Percentiles rank a stretch among this genome's conserved stretches.
These are phyloP conservation scores for Daucus carota DNA, from an alignment of 129 eudicot genomes.

Conservation along the genomic window DNA sequence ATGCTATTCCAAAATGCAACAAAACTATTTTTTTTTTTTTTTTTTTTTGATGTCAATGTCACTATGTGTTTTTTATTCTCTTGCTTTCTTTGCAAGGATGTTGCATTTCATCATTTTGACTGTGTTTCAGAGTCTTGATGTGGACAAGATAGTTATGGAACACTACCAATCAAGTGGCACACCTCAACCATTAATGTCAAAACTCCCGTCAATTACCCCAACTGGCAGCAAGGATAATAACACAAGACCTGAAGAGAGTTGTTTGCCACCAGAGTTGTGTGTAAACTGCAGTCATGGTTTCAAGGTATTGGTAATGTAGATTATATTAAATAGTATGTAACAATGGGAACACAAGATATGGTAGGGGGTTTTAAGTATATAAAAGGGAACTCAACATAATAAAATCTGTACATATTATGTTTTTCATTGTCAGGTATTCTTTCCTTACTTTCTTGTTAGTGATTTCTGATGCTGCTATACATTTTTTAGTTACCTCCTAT, in stretches of 20 bases:
- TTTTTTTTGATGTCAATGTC: too few species aligned
- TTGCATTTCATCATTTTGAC: constrained; percentile 12
- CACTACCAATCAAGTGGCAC: constrained; percentile 77
- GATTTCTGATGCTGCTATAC: constrained; percentile 6
- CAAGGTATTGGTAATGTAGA: constrained; percentile 41
- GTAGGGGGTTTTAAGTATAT: neutral
- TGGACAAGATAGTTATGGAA: constrained; percentile 82
- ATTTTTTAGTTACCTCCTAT: constrained; percentile 13
- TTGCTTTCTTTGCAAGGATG: neutral
- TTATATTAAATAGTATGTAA: neutral
- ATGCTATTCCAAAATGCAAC: neutral
- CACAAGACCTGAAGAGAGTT: constrained; percentile 32
- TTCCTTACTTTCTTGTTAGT: constrained; percentile 2
- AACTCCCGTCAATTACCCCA: constrained; percentile 52
- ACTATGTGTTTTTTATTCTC: neutral
- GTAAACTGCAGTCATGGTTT: constrained; percentile 66
- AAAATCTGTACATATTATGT: neutral
- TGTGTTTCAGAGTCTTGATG: constrained; percentile 76
- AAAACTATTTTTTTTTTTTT: neutral
- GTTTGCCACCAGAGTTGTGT: constrained; percentile 71
- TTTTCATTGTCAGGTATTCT: neutral
- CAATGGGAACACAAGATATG: neutral
- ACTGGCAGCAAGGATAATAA: constrained; percentile 25
- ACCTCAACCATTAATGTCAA: constrained; percentile 62
- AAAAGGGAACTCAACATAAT: neutral